phyloP scores from a whole-genome alignment of 1,284 basidiomycete species.

The Xanthoconium separans region DNA sequence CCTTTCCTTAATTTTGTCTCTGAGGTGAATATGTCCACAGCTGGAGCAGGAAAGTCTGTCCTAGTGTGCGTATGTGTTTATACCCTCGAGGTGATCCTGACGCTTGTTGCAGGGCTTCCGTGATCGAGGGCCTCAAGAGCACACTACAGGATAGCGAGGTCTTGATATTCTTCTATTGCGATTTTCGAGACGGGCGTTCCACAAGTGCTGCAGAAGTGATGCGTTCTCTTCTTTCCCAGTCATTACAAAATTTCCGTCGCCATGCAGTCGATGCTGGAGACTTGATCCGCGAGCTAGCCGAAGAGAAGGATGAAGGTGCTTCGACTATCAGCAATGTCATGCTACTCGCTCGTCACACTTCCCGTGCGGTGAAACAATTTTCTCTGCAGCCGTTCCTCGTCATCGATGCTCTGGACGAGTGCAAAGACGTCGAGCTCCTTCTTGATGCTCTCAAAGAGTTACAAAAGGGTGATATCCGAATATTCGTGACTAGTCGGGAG shows the following conservation, averaged over 20 bases:
- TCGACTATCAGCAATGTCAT: background rate
- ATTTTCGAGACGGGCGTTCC: conserved; percentile 11
- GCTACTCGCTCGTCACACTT: conserved; percentile 1
- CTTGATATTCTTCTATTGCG: conserved; percentile 9
- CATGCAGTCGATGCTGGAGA: background rate
- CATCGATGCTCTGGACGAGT: conserved; percentile 15
- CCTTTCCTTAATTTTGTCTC: background rate
- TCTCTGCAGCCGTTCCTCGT: conserved; percentile 3
- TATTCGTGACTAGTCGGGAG: conserved; percentile 17
- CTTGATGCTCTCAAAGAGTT: background rate
- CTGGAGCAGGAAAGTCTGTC: conserved; percentile 20
- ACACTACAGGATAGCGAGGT: background rate
- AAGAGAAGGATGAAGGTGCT: background rate
- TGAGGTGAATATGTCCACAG: background rate
- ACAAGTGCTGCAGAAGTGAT: conserved; percentile 7
- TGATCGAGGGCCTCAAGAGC: conserved; percentile 11
- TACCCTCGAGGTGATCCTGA: background rate
- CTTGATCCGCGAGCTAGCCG: background rate
- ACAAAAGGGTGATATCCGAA: background rate
- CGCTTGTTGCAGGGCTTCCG: background rate
- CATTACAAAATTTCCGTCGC: background rate
- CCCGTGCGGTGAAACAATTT: background rate
- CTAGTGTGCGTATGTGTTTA: conserved; percentile 12
- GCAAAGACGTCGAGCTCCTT: conserved; percentile 1
- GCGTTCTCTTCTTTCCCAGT: conserved; percentile 10